Percentiles rank a stretch among this genome's conserved stretches.
phyloP scores from a whole-genome alignment of 768 basidiomycete genomes.

The Suillus paluster region DNA sequence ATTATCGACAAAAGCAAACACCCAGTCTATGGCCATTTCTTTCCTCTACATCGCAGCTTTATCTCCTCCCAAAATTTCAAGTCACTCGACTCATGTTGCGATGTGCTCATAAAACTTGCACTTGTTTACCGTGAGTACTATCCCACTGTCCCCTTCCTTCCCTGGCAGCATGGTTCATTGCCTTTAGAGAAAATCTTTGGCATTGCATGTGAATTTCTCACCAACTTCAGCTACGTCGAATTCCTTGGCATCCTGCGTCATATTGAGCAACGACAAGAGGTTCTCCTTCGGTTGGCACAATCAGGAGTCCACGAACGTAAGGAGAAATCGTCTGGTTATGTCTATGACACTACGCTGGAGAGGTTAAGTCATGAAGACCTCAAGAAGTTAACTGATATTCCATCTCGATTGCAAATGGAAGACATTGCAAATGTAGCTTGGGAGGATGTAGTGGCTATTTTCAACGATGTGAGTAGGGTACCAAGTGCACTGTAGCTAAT shows the following conservation, averaged over 20 bases:
- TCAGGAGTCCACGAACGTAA: background rate
- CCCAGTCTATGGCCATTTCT: conserved; percentile 21
- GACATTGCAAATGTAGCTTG: background rate
- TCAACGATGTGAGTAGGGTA: background rate
- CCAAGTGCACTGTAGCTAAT: background rate
- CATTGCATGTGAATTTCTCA: conserved; percentile 26
- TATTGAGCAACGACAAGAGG: conserved; percentile 28
- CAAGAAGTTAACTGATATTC: background rate
- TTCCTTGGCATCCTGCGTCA: conserved; percentile 31
- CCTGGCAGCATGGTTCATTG: conserved; percentile 26
- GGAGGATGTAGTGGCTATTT: background rate
- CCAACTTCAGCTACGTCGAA: conserved; percentile 33
- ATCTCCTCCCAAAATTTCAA: conserved; percentile 23
- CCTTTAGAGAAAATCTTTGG: conserved; percentile 37
- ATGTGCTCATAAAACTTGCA: conserved; percentile 23
- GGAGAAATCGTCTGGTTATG: background rate
- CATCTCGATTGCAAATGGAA: background rate
- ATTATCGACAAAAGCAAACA: background rate
- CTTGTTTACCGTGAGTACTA: conserved; percentile 23
- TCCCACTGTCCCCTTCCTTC: conserved; percentile 27
- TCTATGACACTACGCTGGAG: background rate
- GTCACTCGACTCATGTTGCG: conserved; percentile 33
- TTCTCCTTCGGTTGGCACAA: conserved; percentile 20
- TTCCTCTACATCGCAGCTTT: background rate
- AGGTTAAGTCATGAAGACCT: background rate